Evolutionary conservation across 2,329 filamentous ascomycete species (phyloP), one percentile per base, ranked within the genome.

Genomic region (Juglanconis juglandina): DNA sequence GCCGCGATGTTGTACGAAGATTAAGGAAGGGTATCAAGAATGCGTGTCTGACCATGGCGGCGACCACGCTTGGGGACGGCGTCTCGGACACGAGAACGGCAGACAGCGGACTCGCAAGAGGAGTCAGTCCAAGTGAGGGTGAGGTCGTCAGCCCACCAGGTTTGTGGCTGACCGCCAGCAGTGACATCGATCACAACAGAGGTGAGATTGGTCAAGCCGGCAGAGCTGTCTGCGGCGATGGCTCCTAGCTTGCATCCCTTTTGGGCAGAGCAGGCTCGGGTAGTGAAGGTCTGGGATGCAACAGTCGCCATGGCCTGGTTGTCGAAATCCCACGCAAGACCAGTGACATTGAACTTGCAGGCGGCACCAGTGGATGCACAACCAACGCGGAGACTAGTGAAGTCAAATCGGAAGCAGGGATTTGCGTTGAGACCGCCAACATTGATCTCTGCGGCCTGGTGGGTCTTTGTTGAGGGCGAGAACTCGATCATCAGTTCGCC

Each of bases 61-160:
- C 37, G 52, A n/a, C 57, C 58, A 14, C 47, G 58, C 50, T 67
- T 65, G 61, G 63, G 63, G 57, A 68, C 64, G 7, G 59, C 67
- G 58, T 75, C 68, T 50, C 68, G 68, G 9, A 74, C 67, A 46
- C 66, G 62, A 5, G 71, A 69, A 39, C 77, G 76, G 62, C 77
- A 79, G 9, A 68, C 46, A 7, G 75, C 74, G 10, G 70, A 68
- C 8, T 68, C 63, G 64, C 77, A 80, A 49, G 66, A 70, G 58
- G 75, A 73, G 66, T 80, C 69, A 39, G 68, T 74, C 78, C 79
- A 81, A 6, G 73, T 72, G 60, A 81, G 65, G 5, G 69, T 61
- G 33, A 80, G 58, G 65, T 81, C 75, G 64, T 81, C 79, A 53
- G 75, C 75, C 77, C 77, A 81, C 77, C 79, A 81, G 9, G 68